These are phyloP conservation scores for Candida wancherniae DNA, from an alignment of 805 yeast genomes.

Conservation along the genomic window DNA sequence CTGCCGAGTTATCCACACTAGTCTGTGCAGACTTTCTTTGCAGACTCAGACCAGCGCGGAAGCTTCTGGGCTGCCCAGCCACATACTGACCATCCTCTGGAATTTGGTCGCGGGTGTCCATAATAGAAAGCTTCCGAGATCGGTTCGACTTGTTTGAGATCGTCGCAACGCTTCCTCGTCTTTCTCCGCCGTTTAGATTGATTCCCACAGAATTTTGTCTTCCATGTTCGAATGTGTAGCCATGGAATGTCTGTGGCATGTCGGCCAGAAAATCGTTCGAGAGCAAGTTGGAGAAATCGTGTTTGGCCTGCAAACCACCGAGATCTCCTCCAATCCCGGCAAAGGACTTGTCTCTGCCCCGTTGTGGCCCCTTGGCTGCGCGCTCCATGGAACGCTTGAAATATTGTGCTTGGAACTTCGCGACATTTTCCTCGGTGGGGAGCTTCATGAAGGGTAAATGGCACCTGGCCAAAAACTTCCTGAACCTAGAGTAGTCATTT, in stretches of 20 bases:
- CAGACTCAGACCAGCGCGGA: conserved; percentile 4
- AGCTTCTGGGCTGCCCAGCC: conserved; percentile 4
- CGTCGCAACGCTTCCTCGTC: conserved; percentile 14
- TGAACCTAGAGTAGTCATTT: conserved; percentile 33
- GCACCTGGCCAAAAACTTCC: conserved; percentile 31
- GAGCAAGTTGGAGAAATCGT: conserved; percentile 37
- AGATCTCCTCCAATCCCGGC: conserved; percentile 2
- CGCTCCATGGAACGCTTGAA: conserved; percentile 9
- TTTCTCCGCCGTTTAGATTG: conserved; percentile 4
- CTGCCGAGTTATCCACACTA: too few species aligned
- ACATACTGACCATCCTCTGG: conserved; percentile 12
- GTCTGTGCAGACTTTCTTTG: too few species aligned
- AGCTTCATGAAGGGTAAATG: conserved; percentile 43
- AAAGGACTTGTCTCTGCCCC: background rate
- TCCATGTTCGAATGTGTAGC: conserved; percentile 22
- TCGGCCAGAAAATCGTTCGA: conserved; percentile 26
- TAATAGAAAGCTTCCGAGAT: conserved; percentile 12
- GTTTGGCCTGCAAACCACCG: conserved; percentile 17
- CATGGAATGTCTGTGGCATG: conserved; percentile 26
- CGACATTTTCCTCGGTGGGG: conserved; percentile 35
- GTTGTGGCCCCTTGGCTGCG: background rate
- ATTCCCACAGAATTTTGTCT: conserved; percentile 5
- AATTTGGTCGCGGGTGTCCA: conserved; percentile 13
- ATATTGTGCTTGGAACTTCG: conserved; percentile 16
- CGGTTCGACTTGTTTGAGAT: conserved; percentile 12